phyloP scores from a whole-genome alignment of 2,329 filamentous ascomycete species.

The Sporothrix brasiliensis region DNA sequence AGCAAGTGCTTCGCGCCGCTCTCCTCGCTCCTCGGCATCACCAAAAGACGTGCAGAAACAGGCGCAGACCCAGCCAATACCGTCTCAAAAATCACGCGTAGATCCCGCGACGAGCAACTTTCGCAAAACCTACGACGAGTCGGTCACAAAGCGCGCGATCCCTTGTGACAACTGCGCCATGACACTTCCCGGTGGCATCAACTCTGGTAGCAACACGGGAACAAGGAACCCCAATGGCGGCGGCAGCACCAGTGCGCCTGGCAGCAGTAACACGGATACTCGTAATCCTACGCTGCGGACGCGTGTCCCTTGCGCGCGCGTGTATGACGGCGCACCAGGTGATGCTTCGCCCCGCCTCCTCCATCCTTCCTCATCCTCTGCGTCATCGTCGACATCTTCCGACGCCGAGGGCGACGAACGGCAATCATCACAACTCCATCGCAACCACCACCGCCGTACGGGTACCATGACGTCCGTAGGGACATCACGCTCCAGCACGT shows the following conservation, averaged over 20 bases:
- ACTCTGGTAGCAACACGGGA: not conserved
- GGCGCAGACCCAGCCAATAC: not conserved
- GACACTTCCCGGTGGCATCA: constrained; percentile 55
- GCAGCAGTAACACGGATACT: constrained; percentile 37
- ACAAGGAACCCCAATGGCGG: not conserved
- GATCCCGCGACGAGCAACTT: constrained; percentile 45
- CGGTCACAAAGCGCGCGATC: constrained; percentile 64
- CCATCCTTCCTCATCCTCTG: constrained; percentile 49
- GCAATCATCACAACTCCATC: constrained; percentile 34
- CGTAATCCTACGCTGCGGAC: constrained; percentile 63
- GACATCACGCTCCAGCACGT: constrained; percentile 57
- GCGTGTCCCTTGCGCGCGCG: constrained; percentile 61
- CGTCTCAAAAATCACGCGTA: not conserved
- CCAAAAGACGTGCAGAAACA: constrained; percentile 28
- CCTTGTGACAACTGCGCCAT: constrained; percentile 71
- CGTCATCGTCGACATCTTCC: constrained; percentile 47
- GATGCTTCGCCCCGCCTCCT: constrained; percentile 58
- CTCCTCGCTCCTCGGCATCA: constrained; percentile 3
- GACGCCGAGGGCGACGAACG: constrained; percentile 58
- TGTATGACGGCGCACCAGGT: constrained; percentile 50
- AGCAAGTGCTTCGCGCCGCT: constrained; percentile 6
- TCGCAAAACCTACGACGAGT: constrained; percentile 65
- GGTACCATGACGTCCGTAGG: constrained; percentile 50
- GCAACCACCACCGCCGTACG: constrained; percentile 44
- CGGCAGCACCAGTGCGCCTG: constrained; percentile 13